Evolutionary conservation across 805 yeast species (phyloP), one percentile per base, ranked within the genome.

Genomic region (Pichia pseudocactophila): DNA sequence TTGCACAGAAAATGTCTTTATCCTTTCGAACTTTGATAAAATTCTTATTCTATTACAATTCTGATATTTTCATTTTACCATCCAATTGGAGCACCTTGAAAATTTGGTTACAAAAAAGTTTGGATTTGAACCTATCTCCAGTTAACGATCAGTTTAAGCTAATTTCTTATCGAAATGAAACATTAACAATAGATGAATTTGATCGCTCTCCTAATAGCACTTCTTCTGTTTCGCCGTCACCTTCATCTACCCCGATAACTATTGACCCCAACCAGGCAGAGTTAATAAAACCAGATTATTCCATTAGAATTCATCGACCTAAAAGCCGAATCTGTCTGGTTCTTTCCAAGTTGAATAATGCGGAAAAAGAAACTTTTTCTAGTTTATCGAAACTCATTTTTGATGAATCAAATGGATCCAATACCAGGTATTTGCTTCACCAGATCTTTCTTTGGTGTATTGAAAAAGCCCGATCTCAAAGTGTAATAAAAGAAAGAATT

Each of bases 151-250:
- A 77, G 43, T 68, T 78, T 39, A 78, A 78, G 39, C 54, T 81
- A 26, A 73, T 82, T 5, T 71, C 77, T 39, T 80, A 77, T 52
- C 63, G 89, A 54, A 82, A 82, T 56, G 87, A 82, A 60, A 80
- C 87, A 2, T 63, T 82, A 40, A 77, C 79, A 70, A 65, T 78
- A 36, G 77, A 75, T 53, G 63, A 61, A 36, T 36, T 53, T 4
- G 52, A 45, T 36, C 25, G 38, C 7, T 18, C 35, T 6, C 31
- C 48, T 12, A 30, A 28, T 31, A 22, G 8, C 8, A 16, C 39
- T 9, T 30, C 18, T 2, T 20, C 19, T 9, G 28, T 25, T 12
- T 9, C 8, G 20, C 34, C 19, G 30, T 30, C 13, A 20, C 17
- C 27, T 11, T 17, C 15, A 10, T 15, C 22, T n/a, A n/a, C 33